Evolutionary conservation across 768 basidiomycete species (phyloP).

Genomic region (Leucocoprinus leucothites): DNA sequence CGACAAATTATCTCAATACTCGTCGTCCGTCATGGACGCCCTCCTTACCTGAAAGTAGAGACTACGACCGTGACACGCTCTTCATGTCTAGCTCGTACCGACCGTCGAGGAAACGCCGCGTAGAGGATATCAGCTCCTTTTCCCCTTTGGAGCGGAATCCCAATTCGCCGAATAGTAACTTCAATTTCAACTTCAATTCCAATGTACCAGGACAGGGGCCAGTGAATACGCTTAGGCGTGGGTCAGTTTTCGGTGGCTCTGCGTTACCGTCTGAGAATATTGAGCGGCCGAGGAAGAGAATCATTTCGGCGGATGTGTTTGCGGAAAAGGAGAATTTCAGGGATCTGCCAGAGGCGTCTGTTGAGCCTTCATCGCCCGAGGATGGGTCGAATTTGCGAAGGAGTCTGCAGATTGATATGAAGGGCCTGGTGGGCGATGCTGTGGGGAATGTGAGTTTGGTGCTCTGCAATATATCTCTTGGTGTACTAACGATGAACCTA

Average conservation of each 20-base stretch:
- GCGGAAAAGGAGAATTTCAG: slow-evolving; percentile 5
- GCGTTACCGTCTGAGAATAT: not conserved
- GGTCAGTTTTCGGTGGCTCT: not conserved
- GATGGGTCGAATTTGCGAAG: slow-evolving; percentile 58
- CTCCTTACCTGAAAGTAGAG: slow-evolving; percentile 19
- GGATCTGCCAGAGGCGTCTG: slow-evolving; percentile 1
- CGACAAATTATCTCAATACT: slow-evolving; percentile 7
- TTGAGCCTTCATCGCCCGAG: slow-evolving; percentile 37
- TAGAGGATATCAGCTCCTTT: slow-evolving; percentile 9
- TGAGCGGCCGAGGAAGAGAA: slow-evolving; percentile 8
- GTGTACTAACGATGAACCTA: slow-evolving; percentile 24
- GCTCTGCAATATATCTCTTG: not conserved
- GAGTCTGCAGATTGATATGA: slow-evolving; percentile 76
- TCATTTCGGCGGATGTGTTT: slow-evolving; percentile 4
- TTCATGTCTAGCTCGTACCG: slow-evolving; percentile 15
- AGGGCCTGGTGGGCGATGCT: slow-evolving; percentile 73
- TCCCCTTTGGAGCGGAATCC: slow-evolving; percentile 8
- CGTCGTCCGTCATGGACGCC: slow-evolving; percentile 26
- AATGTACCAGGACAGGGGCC: not conserved
- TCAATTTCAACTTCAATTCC: slow-evolving; percentile 10
- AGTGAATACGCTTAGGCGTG: not conserved
- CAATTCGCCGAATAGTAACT: not conserved
- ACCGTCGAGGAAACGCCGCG: slow-evolving; percentile 14
- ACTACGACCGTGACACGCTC: slow-evolving; percentile 2
- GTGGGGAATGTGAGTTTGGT: slow-evolving; percentile 69